A percentile compares a stretch with the other conserved stretches of the same genome.
Evolutionary conservation across 2,329 filamentous ascomycete genomes (phyloP).

Genomic region (Madurella mycetomatis): DNA sequence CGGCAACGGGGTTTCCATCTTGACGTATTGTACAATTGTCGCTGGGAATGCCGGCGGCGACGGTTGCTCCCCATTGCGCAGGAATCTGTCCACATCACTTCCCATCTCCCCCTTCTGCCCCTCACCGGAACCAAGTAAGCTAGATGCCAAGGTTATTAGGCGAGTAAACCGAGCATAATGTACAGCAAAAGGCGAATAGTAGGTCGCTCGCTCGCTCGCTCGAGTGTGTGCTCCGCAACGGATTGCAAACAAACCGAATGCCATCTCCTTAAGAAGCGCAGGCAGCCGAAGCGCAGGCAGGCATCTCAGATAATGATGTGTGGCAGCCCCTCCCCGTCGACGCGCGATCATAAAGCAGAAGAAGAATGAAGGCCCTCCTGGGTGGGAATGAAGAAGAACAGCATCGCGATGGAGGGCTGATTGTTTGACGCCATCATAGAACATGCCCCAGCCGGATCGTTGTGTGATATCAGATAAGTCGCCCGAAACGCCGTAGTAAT

Average conservation of each 20-base stretch:
- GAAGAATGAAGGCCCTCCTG: neutral
- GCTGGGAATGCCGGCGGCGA: neutral
- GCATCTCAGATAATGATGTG: too few relatives aligned
- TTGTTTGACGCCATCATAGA: neutral
- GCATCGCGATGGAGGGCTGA: neutral
- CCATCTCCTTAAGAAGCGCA: too few relatives aligned
- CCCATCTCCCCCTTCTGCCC: neutral
- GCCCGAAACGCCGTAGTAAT: neutral
- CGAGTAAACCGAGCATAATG: constrained; percentile 1
- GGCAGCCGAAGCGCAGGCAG: too few relatives aligned
- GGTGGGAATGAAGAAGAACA: neutral
- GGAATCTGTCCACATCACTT: neutral
- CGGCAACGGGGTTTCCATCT: neutral
- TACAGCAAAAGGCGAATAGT: neutral
- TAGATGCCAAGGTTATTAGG: neutral
- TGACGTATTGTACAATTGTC: neutral
- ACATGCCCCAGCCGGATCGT: neutral
- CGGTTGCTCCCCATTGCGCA: neutral
- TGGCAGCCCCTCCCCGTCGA: too few relatives aligned
- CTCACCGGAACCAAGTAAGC: too few relatives aligned
- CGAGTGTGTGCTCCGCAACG: too few relatives aligned
- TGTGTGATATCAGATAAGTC: neutral
- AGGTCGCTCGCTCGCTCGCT: neutral
- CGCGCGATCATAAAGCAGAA: neutral
- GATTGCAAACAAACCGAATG: too few relatives aligned